phyloP scores from a whole-genome alignment of 2,329 filamentous ascomycete species.

The Juglanconis oblonga region DNA sequence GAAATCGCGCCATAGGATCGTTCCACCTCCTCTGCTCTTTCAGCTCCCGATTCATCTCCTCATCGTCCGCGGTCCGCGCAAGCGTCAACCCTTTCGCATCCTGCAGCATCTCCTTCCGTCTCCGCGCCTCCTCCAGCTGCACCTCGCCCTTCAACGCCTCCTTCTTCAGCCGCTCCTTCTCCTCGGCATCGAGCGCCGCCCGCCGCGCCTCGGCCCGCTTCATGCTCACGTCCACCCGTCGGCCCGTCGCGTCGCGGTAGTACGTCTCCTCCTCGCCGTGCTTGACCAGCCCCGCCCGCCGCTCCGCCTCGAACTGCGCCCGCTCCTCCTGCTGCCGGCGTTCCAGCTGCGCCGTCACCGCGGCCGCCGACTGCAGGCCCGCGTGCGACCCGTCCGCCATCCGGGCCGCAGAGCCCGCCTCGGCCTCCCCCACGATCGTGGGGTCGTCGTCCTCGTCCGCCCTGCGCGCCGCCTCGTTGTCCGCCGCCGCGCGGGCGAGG shows the following conservation, averaged over 20 bases:
- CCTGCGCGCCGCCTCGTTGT: slow-evolving; percentile 51
- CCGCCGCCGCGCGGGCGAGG: slow-evolving; percentile 67
- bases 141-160: slow-evolving; percentile 77
- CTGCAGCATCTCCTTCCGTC: slow-evolving; percentile 64
- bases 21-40: slow-evolving; percentile 81
- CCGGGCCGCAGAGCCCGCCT: slow-evolving; percentile 24
- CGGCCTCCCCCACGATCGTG: slow-evolving; percentile 41
- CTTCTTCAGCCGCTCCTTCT: slow-evolving; percentile 63
- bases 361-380: slow-evolving; percentile 78
- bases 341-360: slow-evolving; percentile 68
- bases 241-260: slow-evolving; percentile 89
- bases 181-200: slow-evolving; percentile 62
- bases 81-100: slow-evolving; percentile 82
- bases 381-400: slow-evolving; percentile 89
- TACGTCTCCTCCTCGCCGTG: slow-evolving; percentile 70
- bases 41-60: slow-evolving; percentile 78
- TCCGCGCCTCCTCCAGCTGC: slow-evolving; percentile 67
- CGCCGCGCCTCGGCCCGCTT: slow-evolving; percentile 82
- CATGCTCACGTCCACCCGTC: slow-evolving; percentile 92
- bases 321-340: slow-evolving; percentile 45
- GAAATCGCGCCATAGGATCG: slow-evolving; percentile 83
- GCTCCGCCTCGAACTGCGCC: slow-evolving; percentile 29
- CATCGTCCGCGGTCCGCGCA: slow-evolving; percentile 79
- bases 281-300: slow-evolving; percentile 30
- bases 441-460: slow-evolving; percentile 45